These are phyloP conservation scores for Ambispora gerdemannii DNA, from an alignment of 192 early-diverging fungal genomes.

Conservation along the genomic window DNA sequence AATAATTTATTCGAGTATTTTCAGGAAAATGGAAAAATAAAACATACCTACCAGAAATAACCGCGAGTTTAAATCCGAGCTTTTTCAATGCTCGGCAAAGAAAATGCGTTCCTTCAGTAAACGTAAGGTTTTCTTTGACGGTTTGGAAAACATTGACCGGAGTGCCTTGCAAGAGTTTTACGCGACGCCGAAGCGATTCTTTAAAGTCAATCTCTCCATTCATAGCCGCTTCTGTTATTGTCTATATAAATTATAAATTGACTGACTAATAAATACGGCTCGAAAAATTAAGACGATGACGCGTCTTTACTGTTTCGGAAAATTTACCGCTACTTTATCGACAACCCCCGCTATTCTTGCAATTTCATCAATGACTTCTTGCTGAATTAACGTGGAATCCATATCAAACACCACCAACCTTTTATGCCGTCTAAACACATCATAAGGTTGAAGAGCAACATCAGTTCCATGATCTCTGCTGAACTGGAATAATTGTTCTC, in stretches of 20 bases:
- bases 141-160: slow-evolving; percentile 75
- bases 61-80: slow-evolving; percentile 92
- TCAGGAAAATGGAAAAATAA: not conserved
- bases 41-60: slow-evolving; percentile 71
- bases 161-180: slow-evolving; percentile 83
- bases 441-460: slow-evolving; percentile 84
- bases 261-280: not conserved
- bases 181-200: slow-evolving; percentile 84
- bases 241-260: slow-evolving; percentile 41
- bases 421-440: slow-evolving; percentile 85
- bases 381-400: slow-evolving; percentile 98
- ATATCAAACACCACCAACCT: slow-evolving; percentile 98
- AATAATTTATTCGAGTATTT: not conserved
- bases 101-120: slow-evolving; percentile 89
- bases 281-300: slow-evolving; percentile 7
- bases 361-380: slow-evolving; percentile 99
- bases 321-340: slow-evolving; percentile 78
- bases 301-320: too few relatives aligned
- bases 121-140: slow-evolving; percentile 72
- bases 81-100: slow-evolving; percentile 86
- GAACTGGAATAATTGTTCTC: slow-evolving; percentile 68
- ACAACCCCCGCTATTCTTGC: slow-evolving; percentile 89
- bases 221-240: slow-evolving; percentile 95
- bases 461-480: slow-evolving; percentile 70
- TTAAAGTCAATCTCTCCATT: slow-evolving; percentile 98